Base-by-base conservation (phyloP, 352 stramenopile genomes). In the Phytopythium kandeliae region DNA sequence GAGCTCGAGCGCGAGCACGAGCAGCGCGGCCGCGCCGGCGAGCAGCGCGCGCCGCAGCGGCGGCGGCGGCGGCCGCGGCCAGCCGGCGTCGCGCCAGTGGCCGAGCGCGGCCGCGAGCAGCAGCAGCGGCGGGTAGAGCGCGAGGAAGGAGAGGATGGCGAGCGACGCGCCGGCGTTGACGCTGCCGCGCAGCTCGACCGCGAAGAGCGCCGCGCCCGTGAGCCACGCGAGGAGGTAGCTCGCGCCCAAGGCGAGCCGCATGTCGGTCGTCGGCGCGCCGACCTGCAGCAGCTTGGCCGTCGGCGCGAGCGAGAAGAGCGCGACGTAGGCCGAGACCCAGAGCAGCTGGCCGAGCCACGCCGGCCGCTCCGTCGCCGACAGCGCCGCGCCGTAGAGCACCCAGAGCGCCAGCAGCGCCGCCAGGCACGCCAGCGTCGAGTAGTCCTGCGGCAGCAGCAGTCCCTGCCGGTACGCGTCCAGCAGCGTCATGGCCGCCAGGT, bases 231-330 rank as follows among this genome's bases (percentile, higher is more conserved):
- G 55, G 5, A 73, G 37, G 55, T 79, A 77, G 53, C 78, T 89
- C 1, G 61, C 72, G 3, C 49, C 63, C 38, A 83, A 76, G 0
- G 58, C 67, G 47, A 63, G 69, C 22, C 62, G 78, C 63, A 87
- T 86, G 50, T 93, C 82, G 0, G 56, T 28, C 4, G 74, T 87
- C 26, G 77, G 60, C 2, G 62, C 62, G 8, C 67, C 75, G 15
- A 85, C 85, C 48, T 86, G 77, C 57, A 90, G 91, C 55, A 75
- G 91, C 56, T 93, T 93, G 51, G 88, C 67, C 3, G 77, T 84
- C 19, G 78, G 78, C 19, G 73, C 77, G 1, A 89, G 43, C 12
- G 82, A 85, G 50, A 93, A 93, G 25, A 91, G 62, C 2, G 79
- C 6, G 0, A 89, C 71, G 53, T 86, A 87, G 3, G 48, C 60